Base-by-base conservation (phyloP, 2,329 filamentous ascomycete genomes). In the Dichotomopilus funicola region DNA sequence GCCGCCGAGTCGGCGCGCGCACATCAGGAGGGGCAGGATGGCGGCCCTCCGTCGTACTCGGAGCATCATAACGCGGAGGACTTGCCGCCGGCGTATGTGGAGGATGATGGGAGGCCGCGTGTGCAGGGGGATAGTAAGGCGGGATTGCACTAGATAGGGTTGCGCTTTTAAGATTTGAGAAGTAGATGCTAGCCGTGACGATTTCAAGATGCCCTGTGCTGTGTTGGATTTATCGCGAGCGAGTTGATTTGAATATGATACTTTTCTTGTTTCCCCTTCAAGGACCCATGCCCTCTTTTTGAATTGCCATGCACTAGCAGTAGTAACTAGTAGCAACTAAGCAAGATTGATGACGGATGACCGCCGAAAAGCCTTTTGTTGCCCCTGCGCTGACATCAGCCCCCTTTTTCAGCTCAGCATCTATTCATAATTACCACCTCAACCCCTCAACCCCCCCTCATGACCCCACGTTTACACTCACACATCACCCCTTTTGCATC, bases 31-130 rank as follows among this genome's bases (percentile, higher is more conserved):
- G 8, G n/a, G 33, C 33, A 46, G 34, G 49, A 53, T 1, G 53
- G 60, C 2, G 62, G 66, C 1, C 67, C 66, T 36, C 68, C 68
- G 3, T 49, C 46, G 6, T 69, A 70, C 56, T 53, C 60, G 7
- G 59, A 63, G 48, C 1, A 10, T 11, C 49, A 55, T 2, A 43
- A 27, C 11, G n/a, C 36, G 11, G 59, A 58, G 2, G 67, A 66
- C 11, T 41, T 61, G 36, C 68, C 66, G 37, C 67, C 68, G 12
- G 67, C 67, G 2, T 70, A 70, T 54, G 64, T 56, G 0, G 64
- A 67, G 19, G 60, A 64, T 3, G 59, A 60, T 1, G 53, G 55
- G 11, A 53, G 56, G 9, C 56, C 51, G 9, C 55, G 60, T 3
- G 61, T 56, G 2, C 53, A 13, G 1, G 61, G 63, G 3, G 67